Conservation (phyloP, 345 rosid genomes). For the Turnera subulata region DNA sequence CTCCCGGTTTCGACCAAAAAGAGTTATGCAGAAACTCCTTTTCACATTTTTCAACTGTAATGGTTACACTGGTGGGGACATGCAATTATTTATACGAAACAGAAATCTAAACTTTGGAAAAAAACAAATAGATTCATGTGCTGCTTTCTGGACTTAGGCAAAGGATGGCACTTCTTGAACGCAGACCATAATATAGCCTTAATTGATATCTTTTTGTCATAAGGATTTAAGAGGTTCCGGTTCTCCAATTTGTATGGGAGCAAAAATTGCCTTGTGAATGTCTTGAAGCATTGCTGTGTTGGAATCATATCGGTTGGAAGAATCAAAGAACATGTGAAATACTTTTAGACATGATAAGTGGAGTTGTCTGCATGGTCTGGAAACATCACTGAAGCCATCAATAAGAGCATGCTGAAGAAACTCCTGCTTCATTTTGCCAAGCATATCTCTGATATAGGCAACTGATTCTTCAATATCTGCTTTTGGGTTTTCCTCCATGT, state of each 20-base stretch:
- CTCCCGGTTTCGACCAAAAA: no score
- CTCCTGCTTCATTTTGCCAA: conserved; percentile 33
- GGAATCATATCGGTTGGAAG: conserved; percentile 43
- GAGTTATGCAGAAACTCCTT: no score
- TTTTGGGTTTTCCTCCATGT: conserved; percentile 33
- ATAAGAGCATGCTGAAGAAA: conserved; percentile 37
- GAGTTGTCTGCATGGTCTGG: conserved; percentile 35
- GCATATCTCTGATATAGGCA: conserved; percentile 25
- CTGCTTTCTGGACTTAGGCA: not conserved
- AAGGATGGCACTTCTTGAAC: not conserved
- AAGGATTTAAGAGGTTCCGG: not conserved
- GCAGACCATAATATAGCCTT: not conserved
- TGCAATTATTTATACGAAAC: not conserved
- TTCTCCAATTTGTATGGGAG: conserved; percentile 27
- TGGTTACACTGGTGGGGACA: no score
- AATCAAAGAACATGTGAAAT: conserved; percentile 46
- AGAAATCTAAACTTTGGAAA: conserved; percentile 5
- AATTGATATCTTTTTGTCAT: conserved; percentile 3
- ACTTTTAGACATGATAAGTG: conserved; percentile 40
- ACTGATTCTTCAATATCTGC: conserved; percentile 36
- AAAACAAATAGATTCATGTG: not conserved
- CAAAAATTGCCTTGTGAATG: conserved; percentile 48
- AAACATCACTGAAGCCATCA: conserved; percentile 31
- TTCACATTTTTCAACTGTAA: no score
- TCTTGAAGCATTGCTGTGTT: conserved; percentile 34